Percentiles rank a stretch among this genome's conserved stretches.
Conservation (phyloP, 2,329 filamentous ascomycete species). For the Penicillium sp. region DNA sequence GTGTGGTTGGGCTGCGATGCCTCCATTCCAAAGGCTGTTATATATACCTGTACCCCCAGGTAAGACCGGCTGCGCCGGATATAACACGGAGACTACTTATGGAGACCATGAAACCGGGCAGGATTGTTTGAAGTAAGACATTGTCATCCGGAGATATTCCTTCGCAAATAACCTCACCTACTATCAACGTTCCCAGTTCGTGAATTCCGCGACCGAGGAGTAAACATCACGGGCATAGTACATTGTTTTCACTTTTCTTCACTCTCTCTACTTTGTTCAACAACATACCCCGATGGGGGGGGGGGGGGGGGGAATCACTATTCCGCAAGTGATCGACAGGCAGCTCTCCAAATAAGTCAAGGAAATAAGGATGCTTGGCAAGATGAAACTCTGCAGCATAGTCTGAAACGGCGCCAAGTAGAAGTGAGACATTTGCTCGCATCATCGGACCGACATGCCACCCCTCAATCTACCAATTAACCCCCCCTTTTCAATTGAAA, state of each 20-base stretch:
- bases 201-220: neutral
- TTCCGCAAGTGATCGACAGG: neutral
- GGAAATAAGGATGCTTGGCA: neutral
- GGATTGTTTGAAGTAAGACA: neutral
- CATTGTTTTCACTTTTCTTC: neutral
- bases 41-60: neutral
- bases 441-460: neutral
- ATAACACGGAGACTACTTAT: neutral
- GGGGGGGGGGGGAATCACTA: neutral
- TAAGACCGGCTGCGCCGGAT: neutral
- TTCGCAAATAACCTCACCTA: neutral
- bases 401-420: conserved; percentile 1
- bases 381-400: conserved; percentile 5
- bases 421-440: neutral
- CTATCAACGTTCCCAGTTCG: neutral
- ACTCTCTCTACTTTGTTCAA: neutral
- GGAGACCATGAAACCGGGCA: neutral
- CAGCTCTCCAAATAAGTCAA: neutral
- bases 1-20: neutral
- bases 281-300: neutral
- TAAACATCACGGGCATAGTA: neutral
- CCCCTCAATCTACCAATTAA: neutral
- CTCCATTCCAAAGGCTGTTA: neutral
- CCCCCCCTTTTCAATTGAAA: neutral
- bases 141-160: neutral